Evolutionary conservation across 164 flowering plant species (phyloP), one percentile per base, ranked within the genome.

Genomic region (Aristolochia californica): DNA sequence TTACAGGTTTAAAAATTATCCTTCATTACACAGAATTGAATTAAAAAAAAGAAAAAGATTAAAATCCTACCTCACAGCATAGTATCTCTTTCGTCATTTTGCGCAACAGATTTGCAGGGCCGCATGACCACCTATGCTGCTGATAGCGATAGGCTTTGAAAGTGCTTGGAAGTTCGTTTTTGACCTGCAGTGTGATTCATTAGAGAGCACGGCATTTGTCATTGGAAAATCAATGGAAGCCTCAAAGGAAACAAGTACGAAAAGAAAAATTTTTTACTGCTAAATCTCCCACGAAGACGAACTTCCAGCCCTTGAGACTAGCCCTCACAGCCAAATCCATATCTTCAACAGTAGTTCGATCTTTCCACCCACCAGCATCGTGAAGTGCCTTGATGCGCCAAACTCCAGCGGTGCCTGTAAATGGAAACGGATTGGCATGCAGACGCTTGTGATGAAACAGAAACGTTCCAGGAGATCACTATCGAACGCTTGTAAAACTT

Each of bases 51-150:
- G 13, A 51, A 20, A 18, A 17, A 23, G 54, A 49, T 13, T 0
- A 51, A 20, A 20, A 52, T 12, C 55, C 26, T 24, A 56, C 83
- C 77, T 79, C 80, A 20, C 74, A 68, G 1, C 13, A 25, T 22
- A 87, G 49, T 48, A 81, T 85, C 60, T 85, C 95, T 60, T 21
- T 75, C 15, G 65, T 53, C 91, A 84, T 84, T 62, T 87, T 87
- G 66, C 71, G 74, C 59, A 84, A 78, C 26, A 87, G 76, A 73
- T 87, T 84, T 14, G 87, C 88, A 0, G 87, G 95, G n/a, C 91
- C 91, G 68, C 95, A 84, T 2, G 95, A 83, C 91, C 95, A 87
- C 1, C 91, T 78, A 48, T 87, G 91, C 58, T 84, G 95, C 53
- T 87, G 95, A 69, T 66, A 83, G 1, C 95, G 70, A 48, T 74